A percentile compares a stretch with the other conserved stretches of the same genome.
These are phyloP conservation scores for Fraxinus baroniana DNA, from an alignment of 305 asterid genomes.

Conservation along the genomic window DNA sequence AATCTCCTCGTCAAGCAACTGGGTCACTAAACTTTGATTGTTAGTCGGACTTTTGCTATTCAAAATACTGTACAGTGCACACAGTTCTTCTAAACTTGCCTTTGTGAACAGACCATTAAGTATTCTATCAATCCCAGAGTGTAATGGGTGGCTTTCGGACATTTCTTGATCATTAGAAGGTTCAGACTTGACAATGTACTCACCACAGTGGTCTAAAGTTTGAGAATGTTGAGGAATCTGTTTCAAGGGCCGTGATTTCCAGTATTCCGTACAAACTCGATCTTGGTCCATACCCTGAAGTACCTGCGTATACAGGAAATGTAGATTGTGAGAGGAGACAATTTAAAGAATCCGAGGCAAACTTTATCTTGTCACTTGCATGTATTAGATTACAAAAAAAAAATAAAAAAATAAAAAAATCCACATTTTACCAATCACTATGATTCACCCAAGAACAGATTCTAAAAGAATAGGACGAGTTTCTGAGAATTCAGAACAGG, in stretches of 20 bases:
- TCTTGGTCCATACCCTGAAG: conserved; percentile 73
- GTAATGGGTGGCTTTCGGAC: conserved; percentile 16
- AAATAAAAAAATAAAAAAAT: neutral
- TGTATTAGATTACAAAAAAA: neutral
- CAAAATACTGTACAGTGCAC: conserved; percentile 44
- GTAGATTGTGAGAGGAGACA: neutral
- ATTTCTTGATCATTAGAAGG: conserved; percentile 33
- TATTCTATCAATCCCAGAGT: conserved; percentile 30
- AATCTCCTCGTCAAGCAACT: conserved; percentile 51
- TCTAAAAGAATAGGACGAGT: neutral
- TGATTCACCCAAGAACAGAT: neutral
- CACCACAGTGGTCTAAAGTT: conserved; percentile 23
- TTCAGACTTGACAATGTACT: conserved; percentile 33
- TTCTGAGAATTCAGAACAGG: neutral
- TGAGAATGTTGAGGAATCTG: conserved; percentile 46
- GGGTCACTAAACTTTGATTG: conserved; percentile 40
- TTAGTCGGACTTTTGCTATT: conserved; percentile 28
- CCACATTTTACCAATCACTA: neutral
- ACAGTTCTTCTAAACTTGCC: conserved; percentile 59
- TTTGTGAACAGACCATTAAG: conserved; percentile 60
- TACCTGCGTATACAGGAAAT: conserved; percentile 41
- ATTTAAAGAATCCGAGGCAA: neutral
- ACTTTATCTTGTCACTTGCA: neutral
- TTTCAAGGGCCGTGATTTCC: conserved; percentile 75
- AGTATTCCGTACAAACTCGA: conserved; percentile 60